A percentile compares a stretch with the other conserved stretches of the same genome.
Conservation (phyloP, 768 basidiomycete genomes). For the Phylloporus sp. region DNA sequence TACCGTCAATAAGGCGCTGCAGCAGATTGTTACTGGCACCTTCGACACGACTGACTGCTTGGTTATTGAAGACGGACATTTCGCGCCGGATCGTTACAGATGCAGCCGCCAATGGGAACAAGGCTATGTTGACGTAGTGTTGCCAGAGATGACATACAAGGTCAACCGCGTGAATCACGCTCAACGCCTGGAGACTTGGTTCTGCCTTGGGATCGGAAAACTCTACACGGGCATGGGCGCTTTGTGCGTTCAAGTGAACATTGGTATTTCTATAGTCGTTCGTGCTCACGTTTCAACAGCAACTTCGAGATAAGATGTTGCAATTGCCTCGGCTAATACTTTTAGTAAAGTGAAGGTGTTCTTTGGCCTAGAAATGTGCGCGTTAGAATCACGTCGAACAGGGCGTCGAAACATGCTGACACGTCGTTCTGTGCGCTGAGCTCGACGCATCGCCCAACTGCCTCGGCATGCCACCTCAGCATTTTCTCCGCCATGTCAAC, state of each 20-base stretch:
- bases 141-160: constrained; percentile 96
- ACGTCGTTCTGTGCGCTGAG: constrained; percentile 77
- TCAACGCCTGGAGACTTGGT: constrained; percentile 67
- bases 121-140: constrained; percentile 85
- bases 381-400: constrained; percentile 1
- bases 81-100: constrained; percentile 87
- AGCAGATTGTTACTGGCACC: constrained; percentile 73
- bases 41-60: constrained; percentile 80
- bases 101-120: constrained; percentile 80
- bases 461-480: constrained; percentile 97
- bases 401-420: constrained; percentile 43
- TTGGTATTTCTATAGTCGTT: background rate
- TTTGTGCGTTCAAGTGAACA: constrained; percentile 28
- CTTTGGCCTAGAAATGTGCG: constrained; percentile 59
- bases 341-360: constrained; percentile 79
- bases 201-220: constrained; percentile 70
- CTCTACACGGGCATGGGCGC: constrained; percentile 68
- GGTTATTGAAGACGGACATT: constrained; percentile 89
- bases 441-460: constrained; percentile 91
- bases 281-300: constrained; percentile 84
- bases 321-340: constrained; percentile 83
- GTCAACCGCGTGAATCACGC: constrained; percentile 66
- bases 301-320: constrained; percentile 79
- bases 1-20: constrained; percentile 80
- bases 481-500: constrained; percentile 81